These are phyloP conservation scores for Phlebiopsis flavidoalba DNA, from an alignment of 768 basidiomycete species.

Conservation along the genomic window DNA sequence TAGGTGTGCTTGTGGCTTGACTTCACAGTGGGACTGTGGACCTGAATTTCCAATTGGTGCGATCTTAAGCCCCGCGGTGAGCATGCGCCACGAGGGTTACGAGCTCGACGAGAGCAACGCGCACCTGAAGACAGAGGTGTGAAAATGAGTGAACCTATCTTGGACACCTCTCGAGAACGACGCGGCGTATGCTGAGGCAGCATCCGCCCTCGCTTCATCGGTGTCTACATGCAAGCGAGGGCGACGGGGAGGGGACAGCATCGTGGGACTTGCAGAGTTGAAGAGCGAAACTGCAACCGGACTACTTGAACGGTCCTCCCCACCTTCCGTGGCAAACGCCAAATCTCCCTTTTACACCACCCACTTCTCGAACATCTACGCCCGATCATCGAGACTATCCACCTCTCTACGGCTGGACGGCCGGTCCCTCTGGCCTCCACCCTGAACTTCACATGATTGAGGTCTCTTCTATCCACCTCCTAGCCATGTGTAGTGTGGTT, in stretches of 20 bases:
- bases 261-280: not conserved
- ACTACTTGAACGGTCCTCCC: too few relatives aligned
- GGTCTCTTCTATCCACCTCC: too few relatives aligned
- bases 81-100: not conserved
- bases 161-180: not conserved
- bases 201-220: not conserved
- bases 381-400: too few relatives aligned
- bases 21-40: slow-evolving; percentile 60
- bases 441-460: too few relatives aligned
- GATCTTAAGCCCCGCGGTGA: slow-evolving; percentile 10
- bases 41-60: slow-evolving; percentile 49
- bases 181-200: not conserved
- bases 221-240: slow-evolving; percentile 11
- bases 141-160: slow-evolving; percentile 12
- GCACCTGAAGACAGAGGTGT: slow-evolving; percentile 24
- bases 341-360: too few relatives aligned
- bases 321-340: too few relatives aligned
- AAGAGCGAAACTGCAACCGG: not conserved
- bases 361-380: too few relatives aligned
- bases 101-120: not conserved
- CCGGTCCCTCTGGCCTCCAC: too few relatives aligned
- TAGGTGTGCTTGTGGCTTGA: slow-evolving; percentile 28
- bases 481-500: too few relatives aligned
- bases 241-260: slow-evolving; percentile 6
- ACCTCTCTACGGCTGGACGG: too few relatives aligned